These are phyloP conservation scores for Capsella bursapastoris DNA, from an alignment of 345 rosid genomes.

Conservation along the genomic window DNA sequence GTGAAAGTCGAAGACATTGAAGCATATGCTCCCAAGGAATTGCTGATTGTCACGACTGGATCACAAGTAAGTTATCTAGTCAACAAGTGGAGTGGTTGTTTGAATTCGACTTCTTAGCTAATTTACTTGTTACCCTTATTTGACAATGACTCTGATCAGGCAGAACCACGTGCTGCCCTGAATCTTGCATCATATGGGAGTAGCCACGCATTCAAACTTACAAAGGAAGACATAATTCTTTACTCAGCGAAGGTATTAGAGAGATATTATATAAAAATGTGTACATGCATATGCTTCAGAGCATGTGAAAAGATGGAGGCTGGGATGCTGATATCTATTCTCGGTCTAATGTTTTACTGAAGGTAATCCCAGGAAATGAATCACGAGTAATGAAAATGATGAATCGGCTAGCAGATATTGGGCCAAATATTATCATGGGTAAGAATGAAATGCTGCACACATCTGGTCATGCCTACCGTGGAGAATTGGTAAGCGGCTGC, in stretches of 20 bases:
- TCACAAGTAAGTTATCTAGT: slow-evolving; percentile 78
- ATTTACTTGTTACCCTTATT: slow-evolving; percentile 37
- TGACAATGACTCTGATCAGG: slow-evolving; percentile 68
- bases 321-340: slow-evolving; percentile 25
- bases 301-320: not conserved
- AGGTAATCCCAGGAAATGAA: slow-evolving; percentile 99
- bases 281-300: not conserved
- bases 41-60: slow-evolving; percentile 94
- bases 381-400: slow-evolving; percentile 97
- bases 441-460: slow-evolving; percentile 85
- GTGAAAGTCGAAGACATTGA: slow-evolving; percentile 96
- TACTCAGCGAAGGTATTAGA: slow-evolving; percentile 89
- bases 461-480: slow-evolving; percentile 98
- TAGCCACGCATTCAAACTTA: slow-evolving; percentile 84
- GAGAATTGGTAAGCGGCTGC: slow-evolving; percentile 70
- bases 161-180: slow-evolving; percentile 98
- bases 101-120: slow-evolving; percentile 10
- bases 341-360: slow-evolving; percentile 30
- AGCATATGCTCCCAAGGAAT: slow-evolving; percentile 92
- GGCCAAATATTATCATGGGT: slow-evolving; percentile 90
- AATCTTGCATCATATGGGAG: slow-evolving; percentile 97
- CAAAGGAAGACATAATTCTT: slow-evolving; percentile 80
- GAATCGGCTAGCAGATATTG: slow-evolving; percentile 92
- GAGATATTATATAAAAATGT: slow-evolving; percentile 16
- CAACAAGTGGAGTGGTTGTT: not conserved